These are phyloP conservation scores for Camelina laxa DNA, from an alignment of 345 rosid species.

Conservation along the genomic window DNA sequence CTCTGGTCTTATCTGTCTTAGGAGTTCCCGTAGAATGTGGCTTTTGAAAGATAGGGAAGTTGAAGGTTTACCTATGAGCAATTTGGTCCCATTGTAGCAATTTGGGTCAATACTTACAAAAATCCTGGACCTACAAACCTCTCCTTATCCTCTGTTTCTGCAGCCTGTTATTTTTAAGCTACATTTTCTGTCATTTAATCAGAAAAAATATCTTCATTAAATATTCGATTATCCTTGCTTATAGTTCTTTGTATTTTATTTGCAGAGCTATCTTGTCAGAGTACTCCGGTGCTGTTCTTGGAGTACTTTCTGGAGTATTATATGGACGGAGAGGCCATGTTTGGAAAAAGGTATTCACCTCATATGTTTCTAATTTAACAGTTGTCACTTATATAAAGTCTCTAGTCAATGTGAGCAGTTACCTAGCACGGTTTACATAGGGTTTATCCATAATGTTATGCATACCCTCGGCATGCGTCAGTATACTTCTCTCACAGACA, in stretches of 20 bases:
- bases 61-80: conserved; percentile 12
- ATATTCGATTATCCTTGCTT: neutral
- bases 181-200: neutral
- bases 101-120: neutral
- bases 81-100: neutral
- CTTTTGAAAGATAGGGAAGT: neutral
- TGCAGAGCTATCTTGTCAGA: conserved; percentile 86
- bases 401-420: conserved; percentile 8
- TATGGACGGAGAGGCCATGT: conserved; percentile 77
- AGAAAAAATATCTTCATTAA: neutral
- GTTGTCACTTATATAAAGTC: neutral
- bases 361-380: neutral
- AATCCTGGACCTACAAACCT: neutral
- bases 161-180: neutral
- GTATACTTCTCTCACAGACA: neutral
- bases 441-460: neutral
- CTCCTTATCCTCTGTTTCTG: neutral
- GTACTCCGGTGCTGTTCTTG: conserved; percentile 98
- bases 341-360: conserved; percentile 81
- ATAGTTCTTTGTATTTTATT: conserved; percentile 17
- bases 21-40: conserved; percentile 9
- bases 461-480: neutral
- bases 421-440: neutral
- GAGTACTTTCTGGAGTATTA: conserved; percentile 87
- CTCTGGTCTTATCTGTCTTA: conserved; percentile 15